phyloP scores from a whole-genome alignment of 2,329 filamentous ascomycete species.

The Thermochaetoides dissita region DNA sequence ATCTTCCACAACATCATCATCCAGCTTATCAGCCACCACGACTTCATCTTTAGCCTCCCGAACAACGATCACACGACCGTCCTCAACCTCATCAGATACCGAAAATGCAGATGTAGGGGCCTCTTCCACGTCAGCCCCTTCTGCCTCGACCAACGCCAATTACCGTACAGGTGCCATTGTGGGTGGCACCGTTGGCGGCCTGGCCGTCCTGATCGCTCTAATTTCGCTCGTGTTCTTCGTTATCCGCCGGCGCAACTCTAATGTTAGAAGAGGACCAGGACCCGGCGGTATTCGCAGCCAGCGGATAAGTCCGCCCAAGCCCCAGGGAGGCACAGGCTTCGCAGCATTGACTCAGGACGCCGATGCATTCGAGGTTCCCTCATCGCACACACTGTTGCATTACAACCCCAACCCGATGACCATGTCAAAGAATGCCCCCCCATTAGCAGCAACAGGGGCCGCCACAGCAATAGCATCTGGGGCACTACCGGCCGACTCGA shows the following conservation, averaged over 20 bases:
- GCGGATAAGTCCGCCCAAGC: conserved; percentile 24
- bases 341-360: conserved; percentile 24
- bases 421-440: not conserved
- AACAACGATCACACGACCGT: no score
- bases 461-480: no score
- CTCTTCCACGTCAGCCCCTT: conserved; percentile 4
- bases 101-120: not conserved
- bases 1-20: conserved; percentile 5
- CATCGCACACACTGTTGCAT: no score
- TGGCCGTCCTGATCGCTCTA: conserved; percentile 31
- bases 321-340: conserved; percentile 22
- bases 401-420: not conserved
- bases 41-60: no score
- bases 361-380: conserved; percentile 18
- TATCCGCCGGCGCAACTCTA: conserved; percentile 28
- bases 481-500: no score
- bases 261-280: conserved; percentile 29
- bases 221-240: conserved; percentile 29
- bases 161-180: conserved; percentile 36
- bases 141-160: conserved; percentile 9
- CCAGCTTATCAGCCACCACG: no score
- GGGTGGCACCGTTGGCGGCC: conserved; percentile 38
- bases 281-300: conserved; percentile 21
- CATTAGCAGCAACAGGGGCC: not conserved
- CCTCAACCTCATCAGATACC: no score